phyloP scores from a whole-genome alignment of 257 asterid genomes.

The Solanum etuberosum region DNA sequence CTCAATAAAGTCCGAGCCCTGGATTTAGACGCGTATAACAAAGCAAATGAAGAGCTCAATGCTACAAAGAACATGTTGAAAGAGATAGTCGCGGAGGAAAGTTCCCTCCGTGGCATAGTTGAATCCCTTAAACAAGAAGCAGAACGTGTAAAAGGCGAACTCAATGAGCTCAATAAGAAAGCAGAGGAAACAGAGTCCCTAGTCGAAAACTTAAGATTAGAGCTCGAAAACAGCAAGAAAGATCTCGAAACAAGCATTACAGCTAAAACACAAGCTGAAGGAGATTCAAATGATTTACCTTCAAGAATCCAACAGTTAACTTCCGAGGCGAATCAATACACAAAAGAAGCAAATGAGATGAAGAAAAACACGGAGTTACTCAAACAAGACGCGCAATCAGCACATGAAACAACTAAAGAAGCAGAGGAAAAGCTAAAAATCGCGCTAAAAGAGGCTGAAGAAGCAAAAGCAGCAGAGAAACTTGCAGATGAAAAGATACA shows the following conservation, averaged over 20 bases:
- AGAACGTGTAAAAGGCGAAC: conserved; percentile 32
- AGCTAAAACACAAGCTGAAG: conserved; percentile 5
- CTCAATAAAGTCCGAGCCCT: conserved; percentile 31
- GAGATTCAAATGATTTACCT: conserved; percentile 19
- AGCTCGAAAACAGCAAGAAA: conserved; percentile 30
- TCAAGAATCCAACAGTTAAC: conserved; percentile 25
- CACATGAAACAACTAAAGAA: conserved; percentile 36
- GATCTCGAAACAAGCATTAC: conserved; percentile 35
- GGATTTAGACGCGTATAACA: conserved; percentile 15
- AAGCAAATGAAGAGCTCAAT: conserved; percentile 27
- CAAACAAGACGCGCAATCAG: conserved; percentile 40
- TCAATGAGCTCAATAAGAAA: conserved; percentile 16
- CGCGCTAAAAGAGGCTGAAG: conserved; percentile 51
- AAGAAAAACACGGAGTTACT: conserved; percentile 49
- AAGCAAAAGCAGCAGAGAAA: conserved; percentile 44
- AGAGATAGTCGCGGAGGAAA: conserved; percentile 29
- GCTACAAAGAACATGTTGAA: conserved; percentile 25
- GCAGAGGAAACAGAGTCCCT: conserved; percentile 27
- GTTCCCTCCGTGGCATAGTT: conserved; percentile 9
- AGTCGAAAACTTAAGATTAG: conserved; percentile 21
- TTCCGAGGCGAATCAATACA: conserved; percentile 30
- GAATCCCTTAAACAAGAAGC: conserved; percentile 21
- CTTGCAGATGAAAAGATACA: background rate
- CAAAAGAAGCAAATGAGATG: conserved; percentile 46
- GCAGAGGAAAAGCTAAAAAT: conserved; percentile 47